Evolutionary conservation across 2,329 filamentous ascomycete genomes (phyloP).

Genomic region (Beauveria bassiana): DNA sequence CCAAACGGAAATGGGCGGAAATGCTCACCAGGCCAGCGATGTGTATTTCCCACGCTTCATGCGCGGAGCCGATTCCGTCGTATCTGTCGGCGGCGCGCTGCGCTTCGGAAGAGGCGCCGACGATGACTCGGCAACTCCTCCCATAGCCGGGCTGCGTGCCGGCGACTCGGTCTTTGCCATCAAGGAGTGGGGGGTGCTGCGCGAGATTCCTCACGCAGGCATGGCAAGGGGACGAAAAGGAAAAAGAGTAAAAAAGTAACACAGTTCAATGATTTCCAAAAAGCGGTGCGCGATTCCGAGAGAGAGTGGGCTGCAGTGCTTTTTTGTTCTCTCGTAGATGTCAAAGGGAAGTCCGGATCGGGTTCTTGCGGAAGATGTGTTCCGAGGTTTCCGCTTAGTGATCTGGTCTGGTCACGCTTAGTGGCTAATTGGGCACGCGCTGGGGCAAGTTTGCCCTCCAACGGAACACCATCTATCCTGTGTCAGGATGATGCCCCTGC

Average conservation of each 20-base stretch:
- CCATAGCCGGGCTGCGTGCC: not conserved
- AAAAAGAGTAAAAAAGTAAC: not conserved
- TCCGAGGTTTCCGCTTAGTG: not conserved
- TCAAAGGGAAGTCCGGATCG: not conserved
- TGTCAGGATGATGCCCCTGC: too few relatives aligned
- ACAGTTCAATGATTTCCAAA: not conserved
- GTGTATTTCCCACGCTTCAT: constrained; percentile 31
- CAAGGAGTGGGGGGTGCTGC: not conserved
- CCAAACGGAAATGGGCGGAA: not conserved
- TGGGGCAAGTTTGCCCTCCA: too few relatives aligned
- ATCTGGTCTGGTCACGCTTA: not conserved
- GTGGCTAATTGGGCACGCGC: not conserved
- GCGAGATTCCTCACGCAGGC: not conserved
- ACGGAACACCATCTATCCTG: too few relatives aligned
- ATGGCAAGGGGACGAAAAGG: not conserved
- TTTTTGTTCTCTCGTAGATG: not conserved
- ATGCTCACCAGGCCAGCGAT: constrained; percentile 27
- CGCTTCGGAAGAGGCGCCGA: constrained; percentile 11
- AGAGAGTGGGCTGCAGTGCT: not conserved
- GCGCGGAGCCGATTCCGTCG: constrained; percentile 8
- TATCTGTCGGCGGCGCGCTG: not conserved
- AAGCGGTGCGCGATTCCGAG: not conserved
- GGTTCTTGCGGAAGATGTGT: not conserved
- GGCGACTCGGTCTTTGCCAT: constrained; percentile 7
- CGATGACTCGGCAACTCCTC: not conserved